Evolutionary conservation across 1,284 basidiomycete species (phyloP).

Genomic region (Ceratobasidium sp.): DNA sequence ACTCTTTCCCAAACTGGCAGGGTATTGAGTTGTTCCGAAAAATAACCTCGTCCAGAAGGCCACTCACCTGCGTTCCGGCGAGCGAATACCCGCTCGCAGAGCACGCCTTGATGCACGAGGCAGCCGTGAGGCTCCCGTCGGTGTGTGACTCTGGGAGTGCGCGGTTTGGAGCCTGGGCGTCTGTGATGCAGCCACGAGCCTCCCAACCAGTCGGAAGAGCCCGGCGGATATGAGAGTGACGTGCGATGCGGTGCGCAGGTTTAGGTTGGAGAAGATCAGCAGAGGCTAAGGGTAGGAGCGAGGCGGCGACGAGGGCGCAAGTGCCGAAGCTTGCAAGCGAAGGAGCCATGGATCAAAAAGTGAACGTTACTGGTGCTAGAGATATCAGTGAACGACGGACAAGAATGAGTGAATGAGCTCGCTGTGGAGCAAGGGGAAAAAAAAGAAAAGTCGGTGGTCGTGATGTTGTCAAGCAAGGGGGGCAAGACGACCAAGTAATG

Average conservation of each 20-base stretch:
- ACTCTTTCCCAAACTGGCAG: slow-evolving; percentile 35
- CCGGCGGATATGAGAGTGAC: slow-evolving; percentile 27
- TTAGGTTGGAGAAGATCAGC: slow-evolving; percentile 27
- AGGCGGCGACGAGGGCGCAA: slow-evolving; percentile 32
- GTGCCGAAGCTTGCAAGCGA: slow-evolving; percentile 33
- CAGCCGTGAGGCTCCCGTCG: slow-evolving; percentile 11
- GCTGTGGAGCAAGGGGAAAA: slow-evolving; percentile 11
- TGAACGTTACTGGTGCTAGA: slow-evolving; percentile 1
- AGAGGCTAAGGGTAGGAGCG: slow-evolving; percentile 18
- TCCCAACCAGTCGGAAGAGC: slow-evolving; percentile 35
- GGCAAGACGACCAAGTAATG: slow-evolving; percentile 25
- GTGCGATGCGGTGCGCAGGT: slow-evolving; percentile 23
- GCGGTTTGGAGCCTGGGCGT: slow-evolving; percentile 31
- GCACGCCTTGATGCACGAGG: slow-evolving; percentile 38
- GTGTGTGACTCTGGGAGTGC: slow-evolving; percentile 17
- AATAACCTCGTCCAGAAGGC: background rate
- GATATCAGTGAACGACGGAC: slow-evolving; percentile 1
- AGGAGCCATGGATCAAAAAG: slow-evolving; percentile 27
- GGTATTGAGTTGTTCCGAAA: background rate
- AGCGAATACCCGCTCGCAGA: slow-evolving; percentile 30
- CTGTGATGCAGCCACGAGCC: slow-evolving; percentile 31
- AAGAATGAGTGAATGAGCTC: slow-evolving; percentile 23
- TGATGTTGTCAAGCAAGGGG: background rate
- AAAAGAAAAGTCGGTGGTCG: slow-evolving; percentile 8
- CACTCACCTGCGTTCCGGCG: slow-evolving; percentile 27